Conservation (phyloP, 2,329 filamentous ascomycete species). For the Cercospora sp. region DNA sequence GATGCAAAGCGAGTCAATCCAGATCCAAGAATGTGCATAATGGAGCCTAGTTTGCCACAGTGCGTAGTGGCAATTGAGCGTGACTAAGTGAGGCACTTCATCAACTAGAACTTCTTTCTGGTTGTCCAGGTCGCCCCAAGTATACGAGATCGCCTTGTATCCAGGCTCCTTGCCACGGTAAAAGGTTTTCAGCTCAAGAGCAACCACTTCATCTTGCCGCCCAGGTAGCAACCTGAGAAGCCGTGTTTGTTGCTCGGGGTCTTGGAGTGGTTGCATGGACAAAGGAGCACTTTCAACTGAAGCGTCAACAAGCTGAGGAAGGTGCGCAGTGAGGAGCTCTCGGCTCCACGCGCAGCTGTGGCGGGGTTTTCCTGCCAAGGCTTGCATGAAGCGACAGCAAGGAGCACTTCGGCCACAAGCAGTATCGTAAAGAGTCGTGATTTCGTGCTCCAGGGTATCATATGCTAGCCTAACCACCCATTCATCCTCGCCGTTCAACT, state of each 20-base stretch:
- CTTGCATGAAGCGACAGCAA: too few species aligned
- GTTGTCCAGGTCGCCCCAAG: too few species aligned
- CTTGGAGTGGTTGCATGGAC: not conserved
- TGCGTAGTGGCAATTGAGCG: not conserved
- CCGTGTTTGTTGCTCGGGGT: not conserved
- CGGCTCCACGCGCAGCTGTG: too few species aligned
- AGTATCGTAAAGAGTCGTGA: not conserved
- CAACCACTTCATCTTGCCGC: not conserved
- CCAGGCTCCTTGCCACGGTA: not conserved
- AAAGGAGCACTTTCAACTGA: too few species aligned
- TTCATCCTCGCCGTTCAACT: not conserved
- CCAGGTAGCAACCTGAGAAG: not conserved
- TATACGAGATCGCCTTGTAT: not conserved
- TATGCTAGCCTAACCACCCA: slow-evolving; percentile 4
- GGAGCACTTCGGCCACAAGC: not conserved
- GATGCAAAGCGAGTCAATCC: not conserved
- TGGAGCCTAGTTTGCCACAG: not conserved
- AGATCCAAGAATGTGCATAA: not conserved
- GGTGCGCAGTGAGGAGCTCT: too few species aligned
- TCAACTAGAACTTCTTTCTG: too few species aligned
- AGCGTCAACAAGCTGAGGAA: too few species aligned
- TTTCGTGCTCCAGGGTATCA: slow-evolving; percentile 10
- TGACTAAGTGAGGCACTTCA: not conserved
- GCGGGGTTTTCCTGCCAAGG: too few species aligned
- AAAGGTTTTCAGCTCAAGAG: not conserved